Conservation (phyloP, 176 grass and related monocot genomes). For the Coix lacrymajobi region DNA sequence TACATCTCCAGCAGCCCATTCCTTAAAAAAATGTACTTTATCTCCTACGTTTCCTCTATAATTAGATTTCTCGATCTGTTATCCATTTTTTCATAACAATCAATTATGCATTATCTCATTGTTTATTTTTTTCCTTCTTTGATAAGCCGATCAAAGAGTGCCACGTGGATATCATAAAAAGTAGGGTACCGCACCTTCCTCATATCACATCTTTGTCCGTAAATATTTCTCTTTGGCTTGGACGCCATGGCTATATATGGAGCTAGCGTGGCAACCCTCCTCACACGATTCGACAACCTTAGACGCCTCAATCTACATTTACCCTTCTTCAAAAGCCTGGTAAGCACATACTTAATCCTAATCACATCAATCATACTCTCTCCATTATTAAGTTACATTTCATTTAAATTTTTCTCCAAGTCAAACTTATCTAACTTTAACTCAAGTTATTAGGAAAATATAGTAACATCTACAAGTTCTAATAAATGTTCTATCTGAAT, state of each 20-base stretch:
- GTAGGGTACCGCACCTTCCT: too few relatives aligned
- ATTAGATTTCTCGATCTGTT: not conserved
- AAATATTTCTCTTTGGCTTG: not conserved
- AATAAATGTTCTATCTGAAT: not conserved
- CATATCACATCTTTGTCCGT: not conserved
- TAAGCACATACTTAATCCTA: not conserved
- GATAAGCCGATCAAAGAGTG: too few relatives aligned
- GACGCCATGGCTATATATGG: not conserved
- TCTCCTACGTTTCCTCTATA: not conserved
- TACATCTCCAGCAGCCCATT: not conserved
- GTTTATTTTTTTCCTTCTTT: too few relatives aligned
- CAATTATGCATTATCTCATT: too few relatives aligned
- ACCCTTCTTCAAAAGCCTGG: not conserved
- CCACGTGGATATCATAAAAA: too few relatives aligned
- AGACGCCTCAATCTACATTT: not conserved
- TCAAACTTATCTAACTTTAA: not conserved
- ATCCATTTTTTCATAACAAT: too few relatives aligned
- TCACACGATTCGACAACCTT: not conserved
- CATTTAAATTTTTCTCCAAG: not conserved
- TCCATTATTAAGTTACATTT: not conserved
- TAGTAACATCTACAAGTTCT: not conserved
- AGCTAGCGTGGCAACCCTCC: not conserved
- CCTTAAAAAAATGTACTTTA: not conserved
- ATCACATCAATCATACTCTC: not conserved
- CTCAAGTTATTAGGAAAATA: not conserved